Evolutionary conservation across 371 early-diverging fungal species (phyloP), one percentile per base, ranked within the genome.

Genomic region (Mucor saturninus): DNA sequence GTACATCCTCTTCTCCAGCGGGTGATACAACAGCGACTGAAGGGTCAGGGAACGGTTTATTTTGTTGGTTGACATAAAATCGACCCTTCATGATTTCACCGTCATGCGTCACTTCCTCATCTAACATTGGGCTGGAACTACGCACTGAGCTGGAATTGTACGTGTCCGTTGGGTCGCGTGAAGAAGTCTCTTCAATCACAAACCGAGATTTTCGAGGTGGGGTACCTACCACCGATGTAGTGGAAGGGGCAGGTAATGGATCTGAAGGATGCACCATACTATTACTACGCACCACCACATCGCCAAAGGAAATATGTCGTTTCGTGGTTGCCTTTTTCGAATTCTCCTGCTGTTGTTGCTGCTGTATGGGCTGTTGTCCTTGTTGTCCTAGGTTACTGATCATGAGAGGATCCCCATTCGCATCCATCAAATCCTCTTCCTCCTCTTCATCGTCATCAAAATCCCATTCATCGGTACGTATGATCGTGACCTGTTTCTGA

Each of bases 1-100:
- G 32, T 11, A 61, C 57, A 28, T 66, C 55, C 1, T 32, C 21
- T 11, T 32, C 14, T 21, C 31, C n/a, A 29, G 5, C 32, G 10
- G 26, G 48, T 42, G 49, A 11, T 14, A 21, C 21, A 21, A 21
- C 21, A 21, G 21, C 21, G 21, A 21, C 0, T 21, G 21, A 21
- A 21, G 21, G 1, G 1, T 60, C 61, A 51, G 6, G 3, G 10
- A 31, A 37, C 2, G 55, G 40, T 14, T 55, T 55, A 28, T 10
- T 29, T 35, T 38, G 53, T 31, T 9, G 56, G 52, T 84, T 84
- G 4, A 88, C 76, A 68, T 84, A 84, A 60, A 88, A 88, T n/a
- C 88, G 65, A 14, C 88, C 87, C 51, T 85, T 87, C 64, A 77
- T 83, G 9, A 86, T 68, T 75, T 84, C 89, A 13, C 64, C 56